Evolutionary conservation across 768 basidiomycete genomes (phyloP).

Genomic region (Boletus huronensis): DNA sequence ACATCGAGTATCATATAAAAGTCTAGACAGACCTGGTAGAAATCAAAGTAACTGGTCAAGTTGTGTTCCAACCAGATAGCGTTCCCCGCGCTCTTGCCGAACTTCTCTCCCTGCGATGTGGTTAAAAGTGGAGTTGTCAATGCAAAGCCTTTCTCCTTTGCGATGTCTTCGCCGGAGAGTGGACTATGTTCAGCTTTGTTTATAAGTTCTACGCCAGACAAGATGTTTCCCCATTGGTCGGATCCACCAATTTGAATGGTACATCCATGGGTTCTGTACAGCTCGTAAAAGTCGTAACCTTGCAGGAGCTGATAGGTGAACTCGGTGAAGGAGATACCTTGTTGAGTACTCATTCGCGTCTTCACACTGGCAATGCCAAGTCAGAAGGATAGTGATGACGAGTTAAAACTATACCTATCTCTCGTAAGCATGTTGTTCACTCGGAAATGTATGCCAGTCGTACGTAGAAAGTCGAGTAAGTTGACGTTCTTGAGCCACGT

Average conservation of each 20-base stretch:
- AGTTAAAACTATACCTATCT: conserved; percentile 63
- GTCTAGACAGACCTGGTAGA: conserved; percentile 74
- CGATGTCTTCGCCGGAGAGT: background rate
- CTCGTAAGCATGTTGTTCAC: conserved; percentile 88
- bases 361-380: conserved; percentile 57
- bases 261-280: conserved; percentile 64
- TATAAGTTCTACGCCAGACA: conserved; percentile 91
- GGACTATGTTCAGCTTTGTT: conserved; percentile 38
- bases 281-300: conserved; percentile 88
- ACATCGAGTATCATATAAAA: background rate
- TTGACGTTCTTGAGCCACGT: conserved; percentile 74
- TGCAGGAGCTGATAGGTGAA: conserved; percentile 97
- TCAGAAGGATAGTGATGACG: conserved; percentile 2
- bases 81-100: conserved; percentile 96
- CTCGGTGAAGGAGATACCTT: conserved; percentile 97
- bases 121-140: conserved; percentile 94
- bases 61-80: conserved; percentile 84
- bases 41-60: conserved; percentile 84
- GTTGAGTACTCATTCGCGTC: conserved; percentile 69
- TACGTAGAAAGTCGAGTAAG: conserved; percentile 81
- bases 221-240: conserved; percentile 98
- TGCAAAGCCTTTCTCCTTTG: conserved; percentile 57
- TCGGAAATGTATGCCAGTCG: conserved; percentile 73
- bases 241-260: conserved; percentile 92
- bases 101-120: conserved; percentile 87